Evolutionary conservation across 805 yeast genomes (phyloP).

Genomic region (Candida boidinii): DNA sequence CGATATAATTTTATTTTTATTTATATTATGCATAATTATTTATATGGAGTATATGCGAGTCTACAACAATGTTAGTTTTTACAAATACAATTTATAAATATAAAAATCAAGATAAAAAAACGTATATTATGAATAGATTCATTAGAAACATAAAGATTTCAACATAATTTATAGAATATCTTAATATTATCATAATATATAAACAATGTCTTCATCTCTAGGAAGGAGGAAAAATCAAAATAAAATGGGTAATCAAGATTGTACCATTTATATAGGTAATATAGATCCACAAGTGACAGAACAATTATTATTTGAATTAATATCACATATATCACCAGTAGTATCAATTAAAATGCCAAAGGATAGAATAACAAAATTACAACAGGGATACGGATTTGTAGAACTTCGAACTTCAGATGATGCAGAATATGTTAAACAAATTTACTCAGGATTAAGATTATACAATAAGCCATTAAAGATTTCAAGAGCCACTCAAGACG

Average conservation of each 20-base stretch:
- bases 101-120: too few species aligned
- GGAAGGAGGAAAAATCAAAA: constrained; percentile 22
- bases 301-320: constrained; percentile 65
- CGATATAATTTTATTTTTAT: too few species aligned
- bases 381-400: constrained; percentile 86
- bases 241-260: constrained; percentile 38
- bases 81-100: too few species aligned
- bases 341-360: constrained; percentile 64
- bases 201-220: not conserved
- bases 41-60: too few species aligned
- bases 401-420: constrained; percentile 56
- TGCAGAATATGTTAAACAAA: constrained; percentile 57
- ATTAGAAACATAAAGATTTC: too few species aligned
- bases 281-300: constrained; percentile 72
- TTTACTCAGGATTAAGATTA: constrained; percentile 52
- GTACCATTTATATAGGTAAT: constrained; percentile 74
- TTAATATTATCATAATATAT: not conserved
- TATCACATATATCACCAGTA: constrained; percentile 80
- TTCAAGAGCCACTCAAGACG: constrained; percentile 32
- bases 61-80: too few species aligned
- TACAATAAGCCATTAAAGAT: constrained; percentile 55
- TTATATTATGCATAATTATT: too few species aligned
- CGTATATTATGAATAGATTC: too few species aligned
- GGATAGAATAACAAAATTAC: constrained; percentile 60
- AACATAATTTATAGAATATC: not conserved